phyloP scores from a whole-genome alignment of 1,284 basidiomycete species.

The Cystobasidium pallidum region DNA sequence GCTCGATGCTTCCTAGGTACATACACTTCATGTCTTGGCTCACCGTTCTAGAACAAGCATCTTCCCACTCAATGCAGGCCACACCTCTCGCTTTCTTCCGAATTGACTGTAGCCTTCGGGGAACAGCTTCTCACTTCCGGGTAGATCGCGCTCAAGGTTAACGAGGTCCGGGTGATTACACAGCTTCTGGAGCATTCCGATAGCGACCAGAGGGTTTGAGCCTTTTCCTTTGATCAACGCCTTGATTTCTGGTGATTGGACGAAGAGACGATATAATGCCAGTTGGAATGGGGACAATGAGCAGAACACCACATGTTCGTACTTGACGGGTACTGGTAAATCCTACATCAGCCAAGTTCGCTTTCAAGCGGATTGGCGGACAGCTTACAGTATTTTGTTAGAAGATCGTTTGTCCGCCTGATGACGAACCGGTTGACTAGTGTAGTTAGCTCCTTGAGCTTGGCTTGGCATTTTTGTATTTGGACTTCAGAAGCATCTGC shows the following conservation, averaged over 20 bases:
- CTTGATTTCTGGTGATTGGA: constrained; percentile 91
- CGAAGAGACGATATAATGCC: constrained; percentile 87
- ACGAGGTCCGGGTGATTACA: constrained; percentile 97
- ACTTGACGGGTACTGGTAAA: constrained; percentile 88
- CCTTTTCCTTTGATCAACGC: constrained; percentile 84
- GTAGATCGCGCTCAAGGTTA: constrained; percentile 72
- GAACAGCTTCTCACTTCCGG: constrained; percentile 79
- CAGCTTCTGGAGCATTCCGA: constrained; percentile 93
- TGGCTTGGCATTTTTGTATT: constrained; percentile 82
- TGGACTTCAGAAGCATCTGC: constrained; percentile 82
- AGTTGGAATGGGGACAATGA: constrained; percentile 85
- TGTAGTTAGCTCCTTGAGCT: constrained; percentile 88
- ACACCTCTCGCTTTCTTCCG: constrained; percentile 51
- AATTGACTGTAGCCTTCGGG: constrained; percentile 76
- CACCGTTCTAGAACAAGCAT: constrained; percentile 92
- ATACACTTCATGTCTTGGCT: constrained; percentile 44
- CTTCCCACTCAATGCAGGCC: constrained; percentile 72
- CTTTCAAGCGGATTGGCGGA: not conserved
- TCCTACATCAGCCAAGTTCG: not conserved
- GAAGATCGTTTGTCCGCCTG: constrained; percentile 90
- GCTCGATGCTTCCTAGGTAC: not conserved
- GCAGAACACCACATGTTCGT: constrained; percentile 99
- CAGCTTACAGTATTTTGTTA: constrained; percentile 90
- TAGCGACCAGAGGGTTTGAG: constrained; percentile 95
- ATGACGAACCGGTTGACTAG: constrained; percentile 97